Evolutionary conservation across 768 basidiomycete species (phyloP), one percentile per base, ranked within the genome.

Genomic region (Pisolithus microcarpus): DNA sequence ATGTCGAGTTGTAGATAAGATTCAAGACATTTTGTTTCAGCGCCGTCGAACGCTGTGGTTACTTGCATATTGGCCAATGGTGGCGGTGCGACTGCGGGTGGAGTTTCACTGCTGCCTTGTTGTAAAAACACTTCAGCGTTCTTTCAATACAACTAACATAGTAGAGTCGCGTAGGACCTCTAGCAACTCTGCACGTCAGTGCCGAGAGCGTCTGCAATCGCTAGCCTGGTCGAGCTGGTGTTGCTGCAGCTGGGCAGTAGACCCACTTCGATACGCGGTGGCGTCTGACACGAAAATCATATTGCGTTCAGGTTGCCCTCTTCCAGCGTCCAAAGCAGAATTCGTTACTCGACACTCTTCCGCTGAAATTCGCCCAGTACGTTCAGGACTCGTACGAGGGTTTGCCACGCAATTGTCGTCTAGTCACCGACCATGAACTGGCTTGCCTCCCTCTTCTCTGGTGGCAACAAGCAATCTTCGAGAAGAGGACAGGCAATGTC

Each of bases 401-500:
- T 49, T 51, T 34, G 39, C 46, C 21, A 13, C 18, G 24, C 23
- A 46, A 26, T 37, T 48, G 8, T 50, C 46, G 38, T 50, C 44
- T 42, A 18, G 40, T 57, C 39, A 52, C 51, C 60, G 52, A 58
- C 60, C 51, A 89, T 89, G 87, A 80, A 82, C 70, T 89, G 87
- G 87, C 70, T 89, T 45, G 69, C 76, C 26, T 79, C 80, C 57
- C 71, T 87, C 50, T 88, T 89, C 68, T 73, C 77, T 19, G 63
- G 74, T 48, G 74, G 77, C 55, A 66, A 66, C 45, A 63, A 73
- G 23, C 74, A 77, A 61, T 75, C 73, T 54, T 61, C 74, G 31
- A 70, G 81, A 52, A 76, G 76, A 63, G 77, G 78, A 49, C 82
- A 84, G 65, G 80, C 86, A 26, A 79, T 92, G 57, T 80, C 79